These are phyloP conservation scores for Wickerhamomyces canadensis DNA, from an alignment of 805 yeast species.

Conservation along the genomic window DNA sequence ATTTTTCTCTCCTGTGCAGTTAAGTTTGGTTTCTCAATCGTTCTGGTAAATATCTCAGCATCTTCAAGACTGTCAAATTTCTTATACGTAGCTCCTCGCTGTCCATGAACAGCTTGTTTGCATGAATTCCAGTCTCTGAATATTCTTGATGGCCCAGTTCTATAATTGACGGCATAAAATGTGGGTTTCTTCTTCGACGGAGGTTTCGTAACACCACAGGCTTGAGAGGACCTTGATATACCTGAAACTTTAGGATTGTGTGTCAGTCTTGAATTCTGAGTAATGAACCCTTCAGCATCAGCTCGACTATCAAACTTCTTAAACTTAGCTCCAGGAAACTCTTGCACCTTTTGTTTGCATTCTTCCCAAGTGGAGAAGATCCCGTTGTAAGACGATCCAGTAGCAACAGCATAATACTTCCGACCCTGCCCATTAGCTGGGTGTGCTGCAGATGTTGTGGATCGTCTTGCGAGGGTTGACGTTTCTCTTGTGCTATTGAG, in stretches of 20 bases:
- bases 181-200: neutral
- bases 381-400: slow-evolving; percentile 49
- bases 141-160: slow-evolving; percentile 21
- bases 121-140: slow-evolving; percentile 30
- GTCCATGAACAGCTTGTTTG: slow-evolving; percentile 23
- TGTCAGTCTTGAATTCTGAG: neutral
- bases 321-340: slow-evolving; percentile 34
- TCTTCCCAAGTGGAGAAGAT: slow-evolving; percentile 53
- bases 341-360: slow-evolving; percentile 43
- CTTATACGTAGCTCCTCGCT: slow-evolving; percentile 37
- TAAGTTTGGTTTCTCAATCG: neutral
- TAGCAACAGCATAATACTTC: slow-evolving; percentile 46
- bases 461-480: too few relatives aligned
- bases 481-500: too few relatives aligned
- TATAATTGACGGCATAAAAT: slow-evolving; percentile 29
- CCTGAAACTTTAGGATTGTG: too few relatives aligned
- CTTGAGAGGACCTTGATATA: too few relatives aligned
- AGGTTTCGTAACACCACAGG: neutral
- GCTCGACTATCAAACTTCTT: slow-evolving; percentile 44
- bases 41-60: slow-evolving; percentile 11
- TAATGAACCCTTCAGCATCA: slow-evolving; percentile 44
- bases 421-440: too few relatives aligned
- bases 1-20: slow-evolving; percentile 2
- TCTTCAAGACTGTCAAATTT: slow-evolving; percentile 28
- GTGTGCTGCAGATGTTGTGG: too few relatives aligned